Evolutionary conservation across 2,329 filamentous ascomycete genomes (phyloP).

Genomic region (Xylariaceae sp.): DNA sequence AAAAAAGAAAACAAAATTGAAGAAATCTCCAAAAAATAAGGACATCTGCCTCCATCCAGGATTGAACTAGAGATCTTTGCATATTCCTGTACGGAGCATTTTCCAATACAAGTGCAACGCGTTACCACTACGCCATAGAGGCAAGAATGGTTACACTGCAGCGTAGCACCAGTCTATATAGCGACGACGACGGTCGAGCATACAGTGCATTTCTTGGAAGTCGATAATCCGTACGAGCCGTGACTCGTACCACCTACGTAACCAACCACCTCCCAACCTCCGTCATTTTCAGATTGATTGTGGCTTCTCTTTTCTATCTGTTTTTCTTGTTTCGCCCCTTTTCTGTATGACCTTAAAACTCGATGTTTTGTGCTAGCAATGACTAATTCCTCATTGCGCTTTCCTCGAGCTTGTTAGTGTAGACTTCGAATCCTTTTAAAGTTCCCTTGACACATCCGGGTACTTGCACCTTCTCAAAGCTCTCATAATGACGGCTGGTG

Average conservation of each 20-base stretch:
- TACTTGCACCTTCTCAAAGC: no score
- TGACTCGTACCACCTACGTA: no score
- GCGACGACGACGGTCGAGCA: neutral
- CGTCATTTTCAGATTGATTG: no score
- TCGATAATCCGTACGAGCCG: no score
- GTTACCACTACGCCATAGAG: conserved; percentile 1
- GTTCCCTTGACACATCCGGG: no score
- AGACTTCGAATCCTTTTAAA: no score
- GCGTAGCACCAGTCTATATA: neutral
- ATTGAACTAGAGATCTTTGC: conserved; percentile 4
- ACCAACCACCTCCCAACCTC: no score
- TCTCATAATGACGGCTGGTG: no score
- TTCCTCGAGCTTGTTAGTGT: no score
- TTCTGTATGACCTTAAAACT: no score
- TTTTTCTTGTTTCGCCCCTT: no score
- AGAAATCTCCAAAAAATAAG: neutral
- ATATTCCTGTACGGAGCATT: neutral
- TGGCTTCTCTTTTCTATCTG: no score
- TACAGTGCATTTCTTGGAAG: neutral
- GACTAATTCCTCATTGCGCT: neutral
- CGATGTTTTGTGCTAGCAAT: neutral
- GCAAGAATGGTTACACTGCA: neutral
- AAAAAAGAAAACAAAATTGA: neutral
- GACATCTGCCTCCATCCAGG: neutral
- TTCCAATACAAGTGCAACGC: neutral